Conservation (phyloP, 768 basidiomycete genomes). For the Dioszegia aurantiaca region DNA sequence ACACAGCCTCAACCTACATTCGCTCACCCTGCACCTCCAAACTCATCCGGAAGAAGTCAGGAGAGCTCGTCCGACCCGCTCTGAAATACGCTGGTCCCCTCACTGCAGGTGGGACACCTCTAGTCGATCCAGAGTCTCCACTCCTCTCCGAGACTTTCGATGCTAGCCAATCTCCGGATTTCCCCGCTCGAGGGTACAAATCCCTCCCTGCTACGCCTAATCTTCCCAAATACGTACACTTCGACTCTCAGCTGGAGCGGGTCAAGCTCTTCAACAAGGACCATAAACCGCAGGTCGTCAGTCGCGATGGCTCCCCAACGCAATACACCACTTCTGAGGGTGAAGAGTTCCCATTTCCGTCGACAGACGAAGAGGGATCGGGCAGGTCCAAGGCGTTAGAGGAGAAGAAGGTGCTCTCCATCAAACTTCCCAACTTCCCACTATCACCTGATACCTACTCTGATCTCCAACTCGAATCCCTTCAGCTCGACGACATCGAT, state of each 20-base stretch:
- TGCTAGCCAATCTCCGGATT: constrained; percentile 18
- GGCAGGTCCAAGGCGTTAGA: constrained; percentile 5
- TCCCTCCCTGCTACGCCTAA: constrained; percentile 77
- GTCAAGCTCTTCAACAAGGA: constrained; percentile 92
- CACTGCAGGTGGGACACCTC: constrained; percentile 56
- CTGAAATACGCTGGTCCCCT: constrained; percentile 65
- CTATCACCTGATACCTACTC: constrained; percentile 49
- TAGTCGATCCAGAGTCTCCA: constrained; percentile 14
- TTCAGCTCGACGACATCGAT: constrained; percentile 53
- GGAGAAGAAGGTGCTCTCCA: constrained; percentile 46
- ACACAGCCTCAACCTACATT: constrained; percentile 28
- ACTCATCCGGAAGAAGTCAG: constrained; percentile 84
- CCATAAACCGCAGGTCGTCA: constrained; percentile 91
- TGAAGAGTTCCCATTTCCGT: constrained; percentile 54
- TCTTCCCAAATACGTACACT: constrained; percentile 81
- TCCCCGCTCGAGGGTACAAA: constrained; percentile 48
- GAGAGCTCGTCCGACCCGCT: constrained; percentile 86
- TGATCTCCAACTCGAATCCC: constrained; percentile 54
- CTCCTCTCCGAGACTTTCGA: neutral
- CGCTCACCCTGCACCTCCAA: constrained; percentile 44
- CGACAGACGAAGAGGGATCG: constrained; percentile 49
- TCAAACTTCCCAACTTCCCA: constrained; percentile 71
- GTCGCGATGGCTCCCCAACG: constrained; percentile 81
- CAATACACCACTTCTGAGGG: constrained; percentile 59
- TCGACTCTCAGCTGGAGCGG: constrained; percentile 85